Evolutionary conservation across 371 early-diverging fungal species (phyloP), one percentile per base, ranked within the genome.

Genomic region (Rhizopus sp.): DNA sequence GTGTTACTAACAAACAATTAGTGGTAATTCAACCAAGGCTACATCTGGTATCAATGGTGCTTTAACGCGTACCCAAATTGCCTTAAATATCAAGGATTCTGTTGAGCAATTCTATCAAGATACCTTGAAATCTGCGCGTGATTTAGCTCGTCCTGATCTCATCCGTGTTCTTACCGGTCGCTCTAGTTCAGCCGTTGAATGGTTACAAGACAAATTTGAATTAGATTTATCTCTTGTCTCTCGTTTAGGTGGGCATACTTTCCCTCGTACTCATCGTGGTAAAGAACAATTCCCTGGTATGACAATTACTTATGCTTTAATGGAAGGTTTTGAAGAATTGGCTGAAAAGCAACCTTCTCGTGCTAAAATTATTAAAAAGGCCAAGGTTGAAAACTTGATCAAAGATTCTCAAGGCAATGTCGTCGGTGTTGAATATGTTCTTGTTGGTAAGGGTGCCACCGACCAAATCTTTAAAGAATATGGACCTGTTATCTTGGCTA

Each of bases 11-110:
- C n/a, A n/a, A n/a, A n/a, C n/a, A n/a, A n/a, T 32, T 52, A 78
- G 93, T 51, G 97, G 96, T 46, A 93, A 93, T 77, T 88, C 89
- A 13, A 90, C 95, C 65, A 97, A 97, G 83, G 97, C 97, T n/a
- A 95, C 97, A 5, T 95, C 96, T 4, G 97, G 97, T 61, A 97
- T 97, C 75, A 97, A 96, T 81, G 95, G 95, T 46, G 96, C 92
- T 34, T 78, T 88, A 47, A 96, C 98, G 35, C 85, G 81, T 57
- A 92, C 95, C 17, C 89, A 88, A 50, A 73, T 88, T 42, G 70
- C 78, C 53, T 69, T 68, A 51, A 74, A 78, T 31, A 83, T 84
- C 76, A 85, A 86, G 76, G 98, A 97, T 70, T 91, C 91, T 16
- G 88, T 88, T 39, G 92, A 90, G 45, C 81, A 85, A 53, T 96